A percentile compares a stretch with the other conserved stretches of the same genome.
These are phyloP conservation scores for Phytopythium mirpurense DNA, from an alignment of 352 stramenopile genomes.

Conservation along the genomic window DNA sequence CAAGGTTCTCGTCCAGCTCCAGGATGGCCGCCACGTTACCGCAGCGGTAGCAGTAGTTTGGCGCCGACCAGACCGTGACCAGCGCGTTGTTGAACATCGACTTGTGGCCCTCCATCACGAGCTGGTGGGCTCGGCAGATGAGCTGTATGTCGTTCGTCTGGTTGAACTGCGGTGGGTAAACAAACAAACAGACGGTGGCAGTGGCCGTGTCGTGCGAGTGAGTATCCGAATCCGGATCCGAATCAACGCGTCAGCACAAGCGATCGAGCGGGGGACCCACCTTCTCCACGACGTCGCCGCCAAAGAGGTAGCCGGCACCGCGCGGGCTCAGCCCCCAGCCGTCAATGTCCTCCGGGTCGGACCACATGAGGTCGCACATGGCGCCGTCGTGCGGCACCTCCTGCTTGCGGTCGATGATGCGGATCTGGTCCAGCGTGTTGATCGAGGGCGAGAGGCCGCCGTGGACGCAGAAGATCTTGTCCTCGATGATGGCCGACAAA, in stretches of 20 bases:
- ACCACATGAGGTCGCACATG: slow-evolving; percentile 98
- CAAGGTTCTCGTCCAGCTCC: slow-evolving; percentile 96
- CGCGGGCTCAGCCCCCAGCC: slow-evolving; percentile 97
- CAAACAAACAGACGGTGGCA: no score
- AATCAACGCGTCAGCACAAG: neutral
- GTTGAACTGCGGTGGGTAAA: slow-evolving; percentile 87
- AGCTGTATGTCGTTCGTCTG: slow-evolving; percentile 97
- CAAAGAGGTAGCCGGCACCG: slow-evolving; percentile 98
- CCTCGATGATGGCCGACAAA: slow-evolving; percentile 97
- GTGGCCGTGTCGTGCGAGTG: no score
- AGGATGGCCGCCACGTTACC: slow-evolving; percentile 98
- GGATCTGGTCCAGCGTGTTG: slow-evolving; percentile 88
- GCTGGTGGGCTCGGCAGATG: slow-evolving; percentile 98
- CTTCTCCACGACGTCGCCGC: slow-evolving; percentile 97
- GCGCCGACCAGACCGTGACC: slow-evolving; percentile 98
- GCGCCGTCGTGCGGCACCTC: slow-evolving; percentile 98
- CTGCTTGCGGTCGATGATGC: slow-evolving; percentile 96
- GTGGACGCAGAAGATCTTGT: slow-evolving; percentile 99
- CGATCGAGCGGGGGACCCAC: slow-evolving; percentile 16
- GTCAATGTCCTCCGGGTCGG: slow-evolving; percentile 95
- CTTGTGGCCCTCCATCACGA: slow-evolving; percentile 91
- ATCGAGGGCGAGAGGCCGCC: slow-evolving; percentile 94
- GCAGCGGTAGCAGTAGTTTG: slow-evolving; percentile 99
- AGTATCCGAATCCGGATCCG: no score
- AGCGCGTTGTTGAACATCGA: slow-evolving; percentile 98